Conservation (phyloP, 2,329 filamentous ascomycete genomes). For the Cadophora sp. region DNA sequence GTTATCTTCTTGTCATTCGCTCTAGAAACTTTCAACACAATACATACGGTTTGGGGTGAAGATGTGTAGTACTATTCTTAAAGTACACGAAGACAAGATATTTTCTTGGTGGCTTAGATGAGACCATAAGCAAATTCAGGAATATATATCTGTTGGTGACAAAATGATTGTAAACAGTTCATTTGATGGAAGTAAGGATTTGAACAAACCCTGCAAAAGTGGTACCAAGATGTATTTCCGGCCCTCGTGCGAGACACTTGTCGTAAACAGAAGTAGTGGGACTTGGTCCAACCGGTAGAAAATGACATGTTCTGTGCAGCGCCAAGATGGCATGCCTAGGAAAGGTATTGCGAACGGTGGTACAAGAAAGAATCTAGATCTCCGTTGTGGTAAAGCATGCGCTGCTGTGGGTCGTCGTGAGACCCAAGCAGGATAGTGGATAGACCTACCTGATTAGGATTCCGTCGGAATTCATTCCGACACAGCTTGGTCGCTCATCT, state of each 20-base stretch:
- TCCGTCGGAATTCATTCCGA: background rate
- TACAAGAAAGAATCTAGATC: background rate
- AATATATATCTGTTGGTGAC: too few species aligned
- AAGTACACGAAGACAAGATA: background rate
- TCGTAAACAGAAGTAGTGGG: background rate
- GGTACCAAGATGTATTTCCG: background rate
- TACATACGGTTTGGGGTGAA: background rate
- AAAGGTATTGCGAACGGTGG: background rate
- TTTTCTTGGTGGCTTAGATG: background rate
- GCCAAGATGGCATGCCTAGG: background rate
- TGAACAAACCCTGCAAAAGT: background rate
- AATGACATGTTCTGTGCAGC: background rate
- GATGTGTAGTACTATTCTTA: background rate
- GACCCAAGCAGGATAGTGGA: background rate
- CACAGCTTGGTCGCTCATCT: background rate
- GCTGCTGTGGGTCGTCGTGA: background rate
- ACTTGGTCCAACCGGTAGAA: background rate
- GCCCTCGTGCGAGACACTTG: slow-evolving; percentile 4
- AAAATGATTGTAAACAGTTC: too few species aligned
- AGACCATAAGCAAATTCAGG: too few species aligned
- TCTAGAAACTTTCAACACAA: slow-evolving; percentile 10
- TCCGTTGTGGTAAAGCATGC: background rate
- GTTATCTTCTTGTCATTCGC: slow-evolving; percentile 21
- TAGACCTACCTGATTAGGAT: background rate
- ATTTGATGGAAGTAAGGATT: too few species aligned